These are phyloP conservation scores for Penicillium sp. DNA, from an alignment of 2,329 filamentous ascomycete genomes.

Conservation along the genomic window DNA sequence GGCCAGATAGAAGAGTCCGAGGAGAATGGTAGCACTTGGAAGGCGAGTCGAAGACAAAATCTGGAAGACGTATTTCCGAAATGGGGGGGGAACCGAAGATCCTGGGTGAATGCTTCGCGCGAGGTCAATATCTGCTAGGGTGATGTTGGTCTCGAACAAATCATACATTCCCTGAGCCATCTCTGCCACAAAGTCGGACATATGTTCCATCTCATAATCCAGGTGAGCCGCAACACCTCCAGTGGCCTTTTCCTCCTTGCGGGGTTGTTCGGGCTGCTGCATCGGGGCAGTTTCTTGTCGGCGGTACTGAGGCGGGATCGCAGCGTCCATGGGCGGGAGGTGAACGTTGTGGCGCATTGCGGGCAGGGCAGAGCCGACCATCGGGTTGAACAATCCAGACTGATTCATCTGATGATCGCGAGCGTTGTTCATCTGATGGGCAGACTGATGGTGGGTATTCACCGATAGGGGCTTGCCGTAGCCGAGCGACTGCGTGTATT, in stretches of 20 bases:
- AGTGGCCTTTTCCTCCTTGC: constrained; percentile 63
- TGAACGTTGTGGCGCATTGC: constrained; percentile 42
- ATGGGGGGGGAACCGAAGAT: constrained; percentile 63
- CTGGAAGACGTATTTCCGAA: constrained; percentile 87
- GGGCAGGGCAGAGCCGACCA: constrained; percentile 35
- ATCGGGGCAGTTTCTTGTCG: constrained; percentile 37
- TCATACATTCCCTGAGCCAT: constrained; percentile 74
- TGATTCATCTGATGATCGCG: constrained; percentile 36
- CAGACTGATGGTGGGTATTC: constrained; percentile 31
- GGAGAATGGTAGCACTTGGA: constrained; percentile 83
- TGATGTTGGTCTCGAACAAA: constrained; percentile 53
- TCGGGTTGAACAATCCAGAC: constrained; percentile 37
- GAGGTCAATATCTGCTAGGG: constrained; percentile 60
- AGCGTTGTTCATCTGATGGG: constrained; percentile 31
- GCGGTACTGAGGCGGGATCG: constrained; percentile 43
- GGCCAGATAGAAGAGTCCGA: constrained; percentile 85
- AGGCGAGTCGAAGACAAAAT: constrained; percentile 86
- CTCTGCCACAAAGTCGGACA: constrained; percentile 92
- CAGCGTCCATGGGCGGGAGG: constrained; percentile 41
- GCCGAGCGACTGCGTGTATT: constrained; percentile 44
- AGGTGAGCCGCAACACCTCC: constrained; percentile 90
- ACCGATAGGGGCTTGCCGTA: constrained; percentile 39
- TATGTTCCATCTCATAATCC: constrained; percentile 94
- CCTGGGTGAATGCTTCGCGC: constrained; percentile 61
- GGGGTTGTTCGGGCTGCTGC: constrained; percentile 34